phyloP scores from a whole-genome alignment of 1,284 basidiomycete genomes.

The Rhodotorula glutinis region DNA sequence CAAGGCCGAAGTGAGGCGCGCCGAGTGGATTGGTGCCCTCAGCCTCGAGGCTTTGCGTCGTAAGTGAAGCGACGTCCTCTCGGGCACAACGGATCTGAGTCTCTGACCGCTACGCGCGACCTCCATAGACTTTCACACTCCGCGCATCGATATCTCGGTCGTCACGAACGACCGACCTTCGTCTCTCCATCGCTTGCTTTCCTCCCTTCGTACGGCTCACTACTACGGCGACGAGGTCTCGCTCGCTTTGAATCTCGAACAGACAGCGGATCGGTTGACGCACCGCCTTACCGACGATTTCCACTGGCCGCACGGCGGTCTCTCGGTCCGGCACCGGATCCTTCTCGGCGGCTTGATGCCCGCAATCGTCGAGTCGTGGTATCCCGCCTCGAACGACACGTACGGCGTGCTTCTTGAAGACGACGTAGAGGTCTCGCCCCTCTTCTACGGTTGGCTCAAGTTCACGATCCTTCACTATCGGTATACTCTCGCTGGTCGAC shows the following conservation, averaged over 20 bases:
- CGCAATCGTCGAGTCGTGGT: slow-evolving; percentile 81
- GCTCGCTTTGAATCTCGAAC: slow-evolving; percentile 69
- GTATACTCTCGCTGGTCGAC: slow-evolving; percentile 48
- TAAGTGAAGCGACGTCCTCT: slow-evolving; percentile 9
- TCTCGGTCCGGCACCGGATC: slow-evolving; percentile 62
- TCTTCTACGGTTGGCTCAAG: slow-evolving; percentile 79
- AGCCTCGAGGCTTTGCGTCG: slow-evolving; percentile 40
- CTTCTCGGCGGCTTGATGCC: slow-evolving; percentile 70
- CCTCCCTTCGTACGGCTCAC: slow-evolving; percentile 59
- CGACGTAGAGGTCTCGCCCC: slow-evolving; percentile 73
- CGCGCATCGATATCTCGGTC: slow-evolving; percentile 64
- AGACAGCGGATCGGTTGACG: slow-evolving; percentile 64
- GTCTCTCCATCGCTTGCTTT: slow-evolving; percentile 65
- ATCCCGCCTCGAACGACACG: slow-evolving; percentile 65
- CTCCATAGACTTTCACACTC: slow-evolving; percentile 65
- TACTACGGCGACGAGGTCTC: slow-evolving; percentile 66
- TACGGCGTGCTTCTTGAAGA: slow-evolving; percentile 77
- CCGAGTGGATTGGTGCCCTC: slow-evolving; percentile 40
- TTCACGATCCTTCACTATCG: slow-evolving; percentile 68
- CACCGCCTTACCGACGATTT: slow-evolving; percentile 56
- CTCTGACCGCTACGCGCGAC: background rate
- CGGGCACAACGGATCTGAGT: too few species aligned
- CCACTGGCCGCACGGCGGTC: slow-evolving; percentile 58
- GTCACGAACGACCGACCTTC: slow-evolving; percentile 70
- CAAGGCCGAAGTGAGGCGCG: slow-evolving; percentile 25